phyloP scores from a whole-genome alignment of 2,329 filamentous ascomycete species.

The Plectosphaerella cucumerina region DNA sequence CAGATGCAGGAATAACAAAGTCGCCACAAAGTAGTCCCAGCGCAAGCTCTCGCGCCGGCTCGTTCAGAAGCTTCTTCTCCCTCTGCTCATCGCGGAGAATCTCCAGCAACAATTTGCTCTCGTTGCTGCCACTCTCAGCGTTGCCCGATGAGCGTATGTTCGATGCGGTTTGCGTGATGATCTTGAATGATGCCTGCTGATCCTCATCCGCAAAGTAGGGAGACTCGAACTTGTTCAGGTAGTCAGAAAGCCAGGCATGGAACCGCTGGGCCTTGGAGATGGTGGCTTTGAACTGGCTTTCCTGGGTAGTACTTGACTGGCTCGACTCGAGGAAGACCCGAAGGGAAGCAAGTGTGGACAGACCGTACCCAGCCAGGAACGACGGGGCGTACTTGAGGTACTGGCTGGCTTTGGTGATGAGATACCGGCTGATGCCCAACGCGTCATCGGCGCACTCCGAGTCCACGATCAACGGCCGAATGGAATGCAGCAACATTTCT shows the following conservation, averaged over 20 bases:
- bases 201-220: conserved; percentile 41
- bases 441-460: conserved; percentile 87
- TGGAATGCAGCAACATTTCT: conserved; percentile 82
- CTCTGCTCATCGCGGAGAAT: conserved; percentile 70
- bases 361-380: conserved; percentile 75
- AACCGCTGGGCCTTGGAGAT: conserved; percentile 73
- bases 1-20: conserved; percentile 59
- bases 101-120: conserved; percentile 74
- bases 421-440: conserved; percentile 79
- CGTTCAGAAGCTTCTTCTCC: conserved; percentile 61
- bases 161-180: conserved; percentile 66
- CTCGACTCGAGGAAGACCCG: conserved; percentile 69
- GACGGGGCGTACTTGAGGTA: conserved; percentile 64
- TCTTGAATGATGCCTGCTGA: conserved; percentile 55
- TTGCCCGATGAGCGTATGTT: conserved; percentile 65
- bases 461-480: conserved; percentile 75
- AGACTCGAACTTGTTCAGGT: conserved; percentile 60
- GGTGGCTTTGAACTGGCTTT: conserved; percentile 74
- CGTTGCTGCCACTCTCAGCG: conserved; percentile 64
- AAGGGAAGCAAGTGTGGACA: conserved; percentile 77
- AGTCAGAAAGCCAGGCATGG: conserved; percentile 71
- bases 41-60: conserved; percentile 65
- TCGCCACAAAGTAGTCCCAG: conserved; percentile 69
- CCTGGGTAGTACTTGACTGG: conserved; percentile 77
- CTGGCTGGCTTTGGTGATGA: conserved; percentile 63